A percentile compares a stretch with the other conserved stretches of the same genome.
Evolutionary conservation across 1,139 yeast genomes (phyloP).

Genomic region (Blastobotrys apis): DNA sequence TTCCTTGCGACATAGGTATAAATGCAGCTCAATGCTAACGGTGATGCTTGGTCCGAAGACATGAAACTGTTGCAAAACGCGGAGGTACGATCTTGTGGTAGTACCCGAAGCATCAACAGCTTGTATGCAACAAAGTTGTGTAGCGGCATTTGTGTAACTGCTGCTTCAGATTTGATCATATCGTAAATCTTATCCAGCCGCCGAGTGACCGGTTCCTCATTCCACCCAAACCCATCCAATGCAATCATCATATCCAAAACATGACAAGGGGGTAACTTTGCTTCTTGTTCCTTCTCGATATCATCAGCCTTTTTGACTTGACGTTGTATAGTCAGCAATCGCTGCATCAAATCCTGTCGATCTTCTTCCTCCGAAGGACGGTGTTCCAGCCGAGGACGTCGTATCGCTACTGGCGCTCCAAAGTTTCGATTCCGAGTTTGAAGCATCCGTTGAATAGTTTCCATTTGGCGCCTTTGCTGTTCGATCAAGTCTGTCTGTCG

Average conservation of each 20-base stretch:
- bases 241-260: conserved; percentile 10
- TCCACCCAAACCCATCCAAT: conserved; percentile 6
- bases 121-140: conserved; percentile 4
- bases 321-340: too few species aligned
- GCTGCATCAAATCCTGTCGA: too few species aligned
- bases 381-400: too few species aligned
- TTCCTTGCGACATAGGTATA: conserved; percentile 12
- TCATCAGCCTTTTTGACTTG: too few species aligned
- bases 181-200: conserved; percentile 5
- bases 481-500: too few species aligned
- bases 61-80: conserved; percentile 8
- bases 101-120: conserved; percentile 5
- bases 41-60: conserved; percentile 4
- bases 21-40: conserved; percentile 9
- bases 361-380: too few species aligned
- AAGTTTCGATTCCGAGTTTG: too few species aligned
- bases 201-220: conserved; percentile 1
- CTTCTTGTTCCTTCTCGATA: too few species aligned
- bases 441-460: too few species aligned
- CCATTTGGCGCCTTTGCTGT: too few species aligned
- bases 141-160: conserved; percentile 1
- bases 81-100: conserved; percentile 4
- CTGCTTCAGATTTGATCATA: conserved; percentile 3
- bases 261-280: too few species aligned
- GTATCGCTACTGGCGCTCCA: too few species aligned